Percentiles rank a stretch among this genome's conserved stretches.
These are phyloP conservation scores for Ajuga chamaepitys DNA, from an alignment of 257 asterid genomes.

Conservation along the genomic window DNA sequence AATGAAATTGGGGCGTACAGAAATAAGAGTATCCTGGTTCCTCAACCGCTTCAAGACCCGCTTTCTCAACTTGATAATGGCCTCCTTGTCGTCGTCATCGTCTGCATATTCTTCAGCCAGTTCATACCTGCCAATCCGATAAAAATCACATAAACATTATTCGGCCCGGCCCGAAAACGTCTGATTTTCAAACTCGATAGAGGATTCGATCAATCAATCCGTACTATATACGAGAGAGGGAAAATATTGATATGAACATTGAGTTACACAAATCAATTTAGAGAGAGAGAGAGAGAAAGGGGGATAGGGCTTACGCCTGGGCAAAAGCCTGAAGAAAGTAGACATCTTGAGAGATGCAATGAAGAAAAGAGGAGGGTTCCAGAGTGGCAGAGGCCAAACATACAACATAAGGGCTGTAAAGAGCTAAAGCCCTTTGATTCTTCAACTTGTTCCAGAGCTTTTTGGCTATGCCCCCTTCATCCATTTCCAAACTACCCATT, in stretches of 20 bases:
- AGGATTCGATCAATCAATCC: too few species aligned
- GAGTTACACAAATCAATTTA: not conserved
- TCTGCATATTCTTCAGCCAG: conserved; percentile 60
- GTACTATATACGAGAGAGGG: too few species aligned
- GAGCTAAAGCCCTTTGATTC: conserved; percentile 46
- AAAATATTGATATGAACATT: not conserved
- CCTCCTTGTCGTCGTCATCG: conserved; percentile 62
- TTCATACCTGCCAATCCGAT: conserved; percentile 44
- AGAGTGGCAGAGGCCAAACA: conserved; percentile 48
- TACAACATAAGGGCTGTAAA: conserved; percentile 47
- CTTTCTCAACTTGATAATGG: conserved; percentile 42
- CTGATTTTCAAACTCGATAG: not conserved
- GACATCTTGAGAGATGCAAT: conserved; percentile 57
- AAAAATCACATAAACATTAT: too few species aligned
- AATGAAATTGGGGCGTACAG: conserved; percentile 21
- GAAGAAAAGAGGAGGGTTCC: conserved; percentile 38
- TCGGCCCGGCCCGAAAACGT: too few species aligned
- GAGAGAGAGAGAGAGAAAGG: not conserved
- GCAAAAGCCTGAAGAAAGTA: conserved; percentile 59
- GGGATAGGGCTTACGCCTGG: conserved; percentile 47
- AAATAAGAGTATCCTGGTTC: conserved; percentile 38
- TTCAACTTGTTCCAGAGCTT: conserved; percentile 49
- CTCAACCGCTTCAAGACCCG: conserved; percentile 48
- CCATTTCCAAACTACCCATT: conserved; percentile 32
- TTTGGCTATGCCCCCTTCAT: conserved; percentile 45